phyloP scores from a whole-genome alignment of 2,329 filamentous ascomycete genomes.

The Fusarium aywerte region DNA sequence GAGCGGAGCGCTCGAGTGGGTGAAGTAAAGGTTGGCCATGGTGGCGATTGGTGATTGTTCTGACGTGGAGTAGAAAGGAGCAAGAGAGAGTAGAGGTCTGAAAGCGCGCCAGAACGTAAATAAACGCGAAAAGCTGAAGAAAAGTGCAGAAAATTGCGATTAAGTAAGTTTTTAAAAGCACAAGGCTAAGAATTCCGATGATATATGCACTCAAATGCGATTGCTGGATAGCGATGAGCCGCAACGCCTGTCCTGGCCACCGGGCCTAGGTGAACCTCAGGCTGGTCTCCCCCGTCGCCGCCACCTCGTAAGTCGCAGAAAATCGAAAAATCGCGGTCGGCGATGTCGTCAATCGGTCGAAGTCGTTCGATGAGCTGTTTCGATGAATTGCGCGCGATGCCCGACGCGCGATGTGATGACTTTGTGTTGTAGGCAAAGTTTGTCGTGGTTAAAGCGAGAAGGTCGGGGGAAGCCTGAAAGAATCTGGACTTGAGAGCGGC shows the following conservation, averaged over 20 bases:
- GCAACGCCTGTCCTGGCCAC: slow-evolving; percentile 58
- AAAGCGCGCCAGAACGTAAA: slow-evolving; percentile 41
- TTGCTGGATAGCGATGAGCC: slow-evolving; percentile 56
- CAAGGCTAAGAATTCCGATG: slow-evolving; percentile 49
- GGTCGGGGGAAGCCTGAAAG: slow-evolving; percentile 55
- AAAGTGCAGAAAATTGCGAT: slow-evolving; percentile 39
- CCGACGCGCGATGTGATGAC: slow-evolving; percentile 65
- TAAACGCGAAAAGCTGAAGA: slow-evolving; percentile 44
- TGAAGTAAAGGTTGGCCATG: slow-evolving; percentile 93
- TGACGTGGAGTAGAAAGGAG: slow-evolving; percentile 44
- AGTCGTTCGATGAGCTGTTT: slow-evolving; percentile 45
- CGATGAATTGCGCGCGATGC: slow-evolving; percentile 56
- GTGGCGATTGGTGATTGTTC: slow-evolving; percentile 57
- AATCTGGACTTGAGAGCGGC: slow-evolving; percentile 57
- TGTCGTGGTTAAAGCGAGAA: slow-evolving; percentile 58
- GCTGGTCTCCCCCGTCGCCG: slow-evolving; percentile 59
- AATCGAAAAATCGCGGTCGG: slow-evolving; percentile 53
- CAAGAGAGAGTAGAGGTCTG: slow-evolving; percentile 40
- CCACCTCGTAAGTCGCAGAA: slow-evolving; percentile 54
- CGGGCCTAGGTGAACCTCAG: slow-evolving; percentile 60
- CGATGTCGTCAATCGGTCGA: slow-evolving; percentile 49
- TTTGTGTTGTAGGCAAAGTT: slow-evolving; percentile 53
- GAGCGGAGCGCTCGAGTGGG: slow-evolving; percentile 93
- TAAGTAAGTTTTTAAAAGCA: slow-evolving; percentile 40
- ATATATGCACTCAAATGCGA: slow-evolving; percentile 47